Conservation (phyloP, 768 basidiomycete species). For the Phaffia australis region DNA sequence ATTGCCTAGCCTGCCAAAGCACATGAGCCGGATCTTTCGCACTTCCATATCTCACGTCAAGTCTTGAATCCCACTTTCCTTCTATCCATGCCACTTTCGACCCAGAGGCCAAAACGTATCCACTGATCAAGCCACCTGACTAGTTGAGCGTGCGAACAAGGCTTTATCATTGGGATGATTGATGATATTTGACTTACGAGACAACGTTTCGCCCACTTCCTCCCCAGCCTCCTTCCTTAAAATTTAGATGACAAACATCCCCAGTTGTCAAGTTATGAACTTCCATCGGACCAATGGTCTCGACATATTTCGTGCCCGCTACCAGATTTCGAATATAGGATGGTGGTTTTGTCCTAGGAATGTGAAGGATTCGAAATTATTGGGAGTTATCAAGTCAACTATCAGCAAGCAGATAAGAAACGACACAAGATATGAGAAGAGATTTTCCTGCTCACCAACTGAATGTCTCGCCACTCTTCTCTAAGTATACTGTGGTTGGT, state of each 20-base stretch:
- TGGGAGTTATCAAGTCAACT: not conserved
- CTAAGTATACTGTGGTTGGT: slow-evolving; percentile 48
- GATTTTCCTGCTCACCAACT: slow-evolving; percentile 44
- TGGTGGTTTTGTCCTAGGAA: slow-evolving; percentile 65
- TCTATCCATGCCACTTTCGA: slow-evolving; percentile 55
- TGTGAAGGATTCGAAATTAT: not conserved
- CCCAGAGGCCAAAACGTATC: slow-evolving; percentile 50
- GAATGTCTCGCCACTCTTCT: slow-evolving; percentile 56
- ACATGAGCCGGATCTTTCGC: slow-evolving; percentile 52
- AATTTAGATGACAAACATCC: slow-evolving; percentile 60
- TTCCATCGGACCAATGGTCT: slow-evolving; percentile 68
- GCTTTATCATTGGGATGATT: not conserved
- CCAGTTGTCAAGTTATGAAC: slow-evolving; percentile 54
- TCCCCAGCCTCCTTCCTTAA: slow-evolving; percentile 63
- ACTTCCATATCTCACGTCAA: slow-evolving; percentile 51
- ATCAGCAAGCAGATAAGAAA: no score
- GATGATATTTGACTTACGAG: slow-evolving; percentile 29
- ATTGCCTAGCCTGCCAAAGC: slow-evolving; percentile 65
- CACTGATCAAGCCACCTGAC: slow-evolving; percentile 31
- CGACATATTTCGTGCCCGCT: slow-evolving; percentile 82
- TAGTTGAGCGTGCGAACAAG: not conserved
- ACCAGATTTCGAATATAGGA: slow-evolving; percentile 81
- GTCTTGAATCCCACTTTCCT: slow-evolving; percentile 79
- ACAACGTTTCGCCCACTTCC: slow-evolving; percentile 66
- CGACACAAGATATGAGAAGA: no score